Conservation (phyloP, 176 grass and related monocot genomes). For the Carex cristatella region DNA sequence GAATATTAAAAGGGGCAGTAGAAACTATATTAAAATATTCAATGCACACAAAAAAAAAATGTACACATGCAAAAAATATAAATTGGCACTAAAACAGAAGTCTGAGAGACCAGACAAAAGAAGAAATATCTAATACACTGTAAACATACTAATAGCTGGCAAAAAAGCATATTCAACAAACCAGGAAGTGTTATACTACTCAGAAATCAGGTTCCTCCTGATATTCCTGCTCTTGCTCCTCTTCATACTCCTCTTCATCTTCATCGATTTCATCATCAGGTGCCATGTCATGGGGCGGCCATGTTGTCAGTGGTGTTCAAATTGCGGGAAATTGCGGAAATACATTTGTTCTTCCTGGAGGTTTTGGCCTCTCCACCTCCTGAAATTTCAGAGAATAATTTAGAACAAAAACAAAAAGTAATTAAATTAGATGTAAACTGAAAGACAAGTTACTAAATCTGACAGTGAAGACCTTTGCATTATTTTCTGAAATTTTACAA, state of each 20-base stretch:
- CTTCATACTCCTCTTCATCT: slow-evolving; percentile 3
- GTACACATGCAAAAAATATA: background rate
- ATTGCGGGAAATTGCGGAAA: slow-evolving; percentile 3
- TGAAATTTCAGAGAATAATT: background rate
- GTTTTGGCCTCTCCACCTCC: background rate
- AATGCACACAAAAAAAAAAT: background rate
- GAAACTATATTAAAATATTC: background rate
- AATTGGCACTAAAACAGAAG: background rate
- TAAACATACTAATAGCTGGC: background rate
- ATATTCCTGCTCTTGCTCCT: background rate
- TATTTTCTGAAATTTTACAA: background rate
- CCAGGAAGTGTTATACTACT: background rate
- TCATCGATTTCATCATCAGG: slow-evolving; percentile 19
- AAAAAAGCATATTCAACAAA: background rate
- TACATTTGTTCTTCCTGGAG: background rate
- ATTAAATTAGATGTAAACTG: background rate
- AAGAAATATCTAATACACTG: background rate
- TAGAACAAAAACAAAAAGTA: background rate
- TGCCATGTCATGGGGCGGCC: background rate
- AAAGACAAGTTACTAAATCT: background rate
- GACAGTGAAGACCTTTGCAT: background rate
- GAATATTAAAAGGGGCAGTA: background rate
- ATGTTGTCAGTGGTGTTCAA: background rate
- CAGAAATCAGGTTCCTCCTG: no score
- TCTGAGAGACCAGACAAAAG: background rate